Evolutionary conservation across 768 basidiomycete species (phyloP).

Genomic region (Tulasnella sp.): DNA sequence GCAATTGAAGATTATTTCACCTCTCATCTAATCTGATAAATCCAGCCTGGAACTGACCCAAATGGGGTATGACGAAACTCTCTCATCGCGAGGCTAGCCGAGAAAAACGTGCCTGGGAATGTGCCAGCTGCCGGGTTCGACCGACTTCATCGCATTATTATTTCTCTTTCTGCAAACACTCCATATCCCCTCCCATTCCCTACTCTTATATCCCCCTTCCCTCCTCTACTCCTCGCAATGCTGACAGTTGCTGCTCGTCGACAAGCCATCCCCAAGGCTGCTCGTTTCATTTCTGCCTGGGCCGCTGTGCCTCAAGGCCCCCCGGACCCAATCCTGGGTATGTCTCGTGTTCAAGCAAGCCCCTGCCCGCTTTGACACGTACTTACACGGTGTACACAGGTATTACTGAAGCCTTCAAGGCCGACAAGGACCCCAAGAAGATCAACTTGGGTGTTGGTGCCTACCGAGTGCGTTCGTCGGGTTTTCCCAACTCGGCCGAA

Average conservation of each 20-base stretch:
- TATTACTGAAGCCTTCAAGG: slow-evolving; percentile 94
- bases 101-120: background rate
- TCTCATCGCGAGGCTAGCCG: background rate
- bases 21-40: background rate
- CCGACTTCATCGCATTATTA: background rate
- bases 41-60: background rate
- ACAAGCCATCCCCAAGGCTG: slow-evolving; percentile 8
- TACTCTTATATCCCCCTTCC: slow-evolving; percentile 1
- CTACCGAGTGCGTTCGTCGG: slow-evolving; percentile 50
- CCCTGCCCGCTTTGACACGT: background rate
- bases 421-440: slow-evolving; percentile 85
- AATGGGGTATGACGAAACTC: background rate
- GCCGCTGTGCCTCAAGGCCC: slow-evolving; percentile 78
- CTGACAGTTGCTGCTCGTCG: slow-evolving; percentile 16
- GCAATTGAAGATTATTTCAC: background rate
- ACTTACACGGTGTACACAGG: slow-evolving; percentile 43
- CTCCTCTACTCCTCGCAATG: slow-evolving; percentile 6
- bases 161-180: slow-evolving; percentile 3
- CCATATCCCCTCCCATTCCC: slow-evolving; percentile 4
- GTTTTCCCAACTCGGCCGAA: background rate
- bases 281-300: slow-evolving; percentile 63
- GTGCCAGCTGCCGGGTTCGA: background rate
- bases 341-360: slow-evolving; percentile 30
- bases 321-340: slow-evolving; percentile 90
- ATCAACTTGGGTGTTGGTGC: slow-evolving; percentile 98